Evolutionary conservation across 2,329 filamentous ascomycete species (phyloP).

Genomic region (Chrysoporthe cubensis): DNA sequence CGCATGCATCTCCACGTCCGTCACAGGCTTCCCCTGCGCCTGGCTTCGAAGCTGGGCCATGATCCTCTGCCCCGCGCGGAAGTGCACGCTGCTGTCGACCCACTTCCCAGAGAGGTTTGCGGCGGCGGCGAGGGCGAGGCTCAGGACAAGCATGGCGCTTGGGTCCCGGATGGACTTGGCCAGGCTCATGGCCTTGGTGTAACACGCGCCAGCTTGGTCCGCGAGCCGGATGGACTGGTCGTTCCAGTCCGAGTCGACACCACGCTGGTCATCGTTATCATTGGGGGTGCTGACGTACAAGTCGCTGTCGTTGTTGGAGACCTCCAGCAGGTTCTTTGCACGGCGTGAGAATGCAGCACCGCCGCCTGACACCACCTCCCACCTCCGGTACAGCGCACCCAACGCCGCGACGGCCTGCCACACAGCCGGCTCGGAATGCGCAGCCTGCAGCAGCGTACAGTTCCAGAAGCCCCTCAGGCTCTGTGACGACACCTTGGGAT

Average conservation of each 20-base stretch:
- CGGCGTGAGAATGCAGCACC: background rate
- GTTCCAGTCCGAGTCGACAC: background rate
- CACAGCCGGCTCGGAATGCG: slow-evolving; percentile 40
- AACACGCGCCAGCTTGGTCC: slow-evolving; percentile 34
- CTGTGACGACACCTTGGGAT: slow-evolving; percentile 35
- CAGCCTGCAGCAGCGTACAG: slow-evolving; percentile 38
- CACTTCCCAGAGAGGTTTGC: slow-evolving; percentile 40
- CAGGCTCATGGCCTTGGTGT: slow-evolving; percentile 36
- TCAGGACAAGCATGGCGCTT: slow-evolving; percentile 37
- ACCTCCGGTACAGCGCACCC: slow-evolving; percentile 40
- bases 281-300: background rate
- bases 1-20: slow-evolving; percentile 27
- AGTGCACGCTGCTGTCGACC: slow-evolving; percentile 38
- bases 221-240: slow-evolving; percentile 29
- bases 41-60: slow-evolving; percentile 27
- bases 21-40: slow-evolving; percentile 11
- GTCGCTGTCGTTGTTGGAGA: background rate
- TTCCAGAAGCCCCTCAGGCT: slow-evolving; percentile 37
- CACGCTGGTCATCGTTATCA: background rate
- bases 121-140: slow-evolving; percentile 39
- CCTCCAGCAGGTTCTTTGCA: background rate
- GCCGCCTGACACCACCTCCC: slow-evolving; percentile 23
- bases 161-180: slow-evolving; percentile 36
- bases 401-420: slow-evolving; percentile 42
- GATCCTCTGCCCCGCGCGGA: slow-evolving; percentile 37